phyloP scores from a whole-genome alignment of 768 basidiomycete genomes.

The Grammothele lineata region DNA sequence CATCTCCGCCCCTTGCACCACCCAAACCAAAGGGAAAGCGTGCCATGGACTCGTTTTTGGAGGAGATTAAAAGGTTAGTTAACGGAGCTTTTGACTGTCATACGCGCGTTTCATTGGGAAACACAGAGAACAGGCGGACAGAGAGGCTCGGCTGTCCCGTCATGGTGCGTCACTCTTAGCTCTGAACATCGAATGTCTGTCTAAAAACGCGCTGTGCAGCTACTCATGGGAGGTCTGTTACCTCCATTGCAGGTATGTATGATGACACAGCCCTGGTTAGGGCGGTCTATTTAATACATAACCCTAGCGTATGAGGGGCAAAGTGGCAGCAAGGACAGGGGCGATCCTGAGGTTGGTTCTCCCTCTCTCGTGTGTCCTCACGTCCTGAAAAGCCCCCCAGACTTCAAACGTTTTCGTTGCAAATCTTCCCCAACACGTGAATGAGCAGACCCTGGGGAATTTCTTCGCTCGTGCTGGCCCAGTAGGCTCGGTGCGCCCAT shows the following conservation, averaged over 20 bases:
- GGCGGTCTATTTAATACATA: too few relatives aligned
- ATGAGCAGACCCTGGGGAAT: constrained; percentile 78
- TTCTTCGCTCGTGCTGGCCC: constrained; percentile 92
- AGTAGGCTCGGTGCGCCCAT: constrained; percentile 76
- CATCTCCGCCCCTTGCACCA: constrained; percentile 50
- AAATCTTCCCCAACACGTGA: constrained; percentile 84
- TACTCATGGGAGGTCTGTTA: constrained; percentile 74
- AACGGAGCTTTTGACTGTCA: not conserved
- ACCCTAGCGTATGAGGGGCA: constrained; percentile 78
- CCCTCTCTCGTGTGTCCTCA: not conserved
- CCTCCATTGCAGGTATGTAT: constrained; percentile 79
- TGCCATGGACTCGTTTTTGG: constrained; percentile 93
- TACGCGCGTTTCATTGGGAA: not conserved
- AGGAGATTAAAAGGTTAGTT: constrained; percentile 87
- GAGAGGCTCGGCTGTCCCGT: constrained; percentile 80
- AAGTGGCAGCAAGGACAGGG: constrained; percentile 84
- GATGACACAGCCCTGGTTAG: not conserved
- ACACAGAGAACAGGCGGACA: constrained; percentile 82
- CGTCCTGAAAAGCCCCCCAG: constrained; percentile 33
- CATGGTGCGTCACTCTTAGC: constrained; percentile 41
- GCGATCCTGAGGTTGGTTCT: constrained; percentile 72
- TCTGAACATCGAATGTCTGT: not conserved
- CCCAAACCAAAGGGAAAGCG: constrained; percentile 89
- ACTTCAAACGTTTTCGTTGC: constrained; percentile 97
- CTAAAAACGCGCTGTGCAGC: too few relatives aligned